Base-by-base conservation (phyloP, 139 green algal species). In the Spirogloea muscicola region DNA sequence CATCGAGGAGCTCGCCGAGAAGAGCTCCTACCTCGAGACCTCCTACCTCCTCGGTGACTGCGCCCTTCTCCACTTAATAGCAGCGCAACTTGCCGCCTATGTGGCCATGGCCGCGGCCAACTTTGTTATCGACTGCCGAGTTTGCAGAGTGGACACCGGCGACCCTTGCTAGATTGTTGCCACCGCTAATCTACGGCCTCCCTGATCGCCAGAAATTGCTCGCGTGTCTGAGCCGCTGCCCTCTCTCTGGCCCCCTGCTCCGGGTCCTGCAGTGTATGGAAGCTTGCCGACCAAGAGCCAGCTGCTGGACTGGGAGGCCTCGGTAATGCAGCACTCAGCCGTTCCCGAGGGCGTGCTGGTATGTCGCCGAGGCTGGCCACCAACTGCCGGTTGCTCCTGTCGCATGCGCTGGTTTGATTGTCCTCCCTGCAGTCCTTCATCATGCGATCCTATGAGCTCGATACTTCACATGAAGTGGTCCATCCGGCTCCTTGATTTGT, bases 1-100 rank as follows among this genome's bases (percentile, higher is more conserved):
- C 36, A 96, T 98, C 68, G 92, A 98, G 83, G 84, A 96, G 84
- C 88, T 98, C 41, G 92, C 91, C 0, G 88, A 95, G 43, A 79
- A 77, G 13, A 90, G 84, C n/a, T 89, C 81, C 76, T 95, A 94
- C 71, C 66, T 96, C 46, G 92, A 97, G 55, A 75, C 67, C 13
- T 67, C 73, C 38, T 85, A 76, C 58, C 43, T 77, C 21, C 41
- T 82, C 9, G 34, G 68, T 76, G 39, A 76, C 52, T 67, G 13
- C 29, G n/a, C n/a, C n/a, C n/a, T n/a, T n/a, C n/a, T n/a, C n/a
- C n/a, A n/a, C 33, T n/a, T n/a, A n/a, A n/a, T n/a, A n/a, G n/a
- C n/a, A n/a, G 13, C 44, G 13, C 44, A 13, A 52, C 13, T 16
- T 25, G 13, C 16, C 44, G 44, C 13, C 13, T 52, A 16, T 52